These are phyloP conservation scores for Fraxinus paxiana DNA, from an alignment of 305 asterid genomes.

Conservation along the genomic window DNA sequence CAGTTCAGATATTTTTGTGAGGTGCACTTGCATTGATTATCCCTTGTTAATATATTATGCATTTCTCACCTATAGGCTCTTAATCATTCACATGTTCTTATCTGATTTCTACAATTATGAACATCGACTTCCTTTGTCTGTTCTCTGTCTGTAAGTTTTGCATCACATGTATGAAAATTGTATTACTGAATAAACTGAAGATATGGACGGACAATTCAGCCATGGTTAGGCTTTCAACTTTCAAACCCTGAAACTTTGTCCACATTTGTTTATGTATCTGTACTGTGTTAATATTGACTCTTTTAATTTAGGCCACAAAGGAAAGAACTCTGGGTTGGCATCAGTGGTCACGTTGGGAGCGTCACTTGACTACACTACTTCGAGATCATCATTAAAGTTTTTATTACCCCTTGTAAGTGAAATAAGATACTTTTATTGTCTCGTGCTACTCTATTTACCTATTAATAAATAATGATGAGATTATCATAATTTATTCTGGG, in stretches of 20 bases:
- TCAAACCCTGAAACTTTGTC: not conserved
- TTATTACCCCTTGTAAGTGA: slow-evolving; percentile 79
- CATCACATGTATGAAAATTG: not conserved
- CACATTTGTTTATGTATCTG: not conserved
- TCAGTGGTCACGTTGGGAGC: slow-evolving; percentile 81
- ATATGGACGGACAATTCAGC: not conserved
- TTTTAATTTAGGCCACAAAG: not conserved
- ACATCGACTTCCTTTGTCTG: not conserved
- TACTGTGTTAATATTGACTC: not conserved
- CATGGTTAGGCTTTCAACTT: not conserved
- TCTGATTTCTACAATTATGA: not conserved
- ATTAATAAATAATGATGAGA: not conserved
- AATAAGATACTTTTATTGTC: slow-evolving; percentile 6
- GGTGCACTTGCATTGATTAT: not conserved
- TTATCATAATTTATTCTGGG: slow-evolving; percentile 9
- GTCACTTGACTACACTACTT: slow-evolving; percentile 79
- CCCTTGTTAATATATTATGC: not conserved
- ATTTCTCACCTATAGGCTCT: not conserved
- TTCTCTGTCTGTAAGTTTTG: not conserved
- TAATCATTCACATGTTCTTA: not conserved
- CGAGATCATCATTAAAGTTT: slow-evolving; percentile 66
- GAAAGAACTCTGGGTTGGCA: slow-evolving; percentile 18
- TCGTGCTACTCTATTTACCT: slow-evolving; percentile 5
- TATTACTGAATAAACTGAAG: not conserved
- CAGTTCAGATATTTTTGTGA: not conserved